Base-by-base conservation (phyloP, 192 early-diverging fungal species). In the Gigaspora rosea region DNA sequence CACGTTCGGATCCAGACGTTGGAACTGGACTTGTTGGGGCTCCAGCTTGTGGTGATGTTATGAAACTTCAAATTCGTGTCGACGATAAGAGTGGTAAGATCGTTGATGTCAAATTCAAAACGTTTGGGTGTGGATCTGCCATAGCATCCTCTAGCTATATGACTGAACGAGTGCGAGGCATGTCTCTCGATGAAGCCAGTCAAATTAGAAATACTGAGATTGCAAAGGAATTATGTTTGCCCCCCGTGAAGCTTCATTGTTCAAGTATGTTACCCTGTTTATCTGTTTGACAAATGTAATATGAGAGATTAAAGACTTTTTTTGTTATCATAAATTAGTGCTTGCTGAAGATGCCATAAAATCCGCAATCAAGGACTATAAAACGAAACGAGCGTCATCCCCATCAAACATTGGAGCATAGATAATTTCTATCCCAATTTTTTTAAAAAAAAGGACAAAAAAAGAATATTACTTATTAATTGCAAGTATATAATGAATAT, bases 191-290 rank as follows among this genome's bases (percentile, higher is more conserved):
- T 77, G 94, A 97, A 72, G 96, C 96, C 18, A 86, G 90, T 16
- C 85, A 93, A 81, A 95, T 99, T 80, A 98, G 94, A 79, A 99
- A 99, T 82, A 96, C 94, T 3, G 96, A 97, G 76, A 97, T 99
- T 84, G 97, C 97, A 32, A 95, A 94, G 81, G 97, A 99, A 82
- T 86, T 99, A 71, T 91, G 91, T 57, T 79, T 99, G 72, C 97
- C 97, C 27, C 97, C 97, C 22, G 97, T 97, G 74, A 99, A 99
- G 85, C 87, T 98, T 36, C 97, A 98, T 85, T 98, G 97, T 85
- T 97, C 96, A 11, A 98, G 94, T 95, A 87, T 77, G 89, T 88
- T 66, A 0, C 27, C 27, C 27, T 27, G 27, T 27, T 27, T 27
- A 27, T 27, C 27, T 27, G 27, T 27, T 27, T 27, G 27, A 27